Conservation (phyloP, 139 green algal genomes). For the Ettlia oleoabundans region DNA sequence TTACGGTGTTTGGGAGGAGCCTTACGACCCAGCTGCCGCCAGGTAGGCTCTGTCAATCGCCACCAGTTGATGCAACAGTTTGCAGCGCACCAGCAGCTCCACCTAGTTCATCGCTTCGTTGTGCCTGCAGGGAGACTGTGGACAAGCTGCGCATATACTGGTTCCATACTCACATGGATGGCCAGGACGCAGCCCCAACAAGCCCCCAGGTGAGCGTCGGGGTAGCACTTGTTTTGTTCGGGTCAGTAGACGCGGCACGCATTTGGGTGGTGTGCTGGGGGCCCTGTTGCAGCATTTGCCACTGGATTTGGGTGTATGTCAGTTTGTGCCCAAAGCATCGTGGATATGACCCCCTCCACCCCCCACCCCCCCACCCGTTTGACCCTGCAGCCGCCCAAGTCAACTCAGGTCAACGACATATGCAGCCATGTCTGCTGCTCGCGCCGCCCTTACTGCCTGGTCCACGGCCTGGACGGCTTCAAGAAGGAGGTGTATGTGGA, state of each 20-base stretch:
- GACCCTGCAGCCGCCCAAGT: not conserved
- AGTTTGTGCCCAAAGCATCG: too few species aligned
- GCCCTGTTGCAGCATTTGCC: too few species aligned
- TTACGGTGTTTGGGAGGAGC: slow-evolving; percentile 47
- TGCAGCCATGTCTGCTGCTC: slow-evolving; percentile 61
- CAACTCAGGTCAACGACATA: slow-evolving; percentile 32
- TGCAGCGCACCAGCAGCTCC: too few species aligned
- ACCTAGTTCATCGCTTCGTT: not conserved
- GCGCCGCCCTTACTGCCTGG: slow-evolving; percentile 55
- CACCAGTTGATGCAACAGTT: too few species aligned
- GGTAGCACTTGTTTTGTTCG: too few species aligned
- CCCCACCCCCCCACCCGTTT: too few species aligned
- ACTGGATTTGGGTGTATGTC: too few species aligned
- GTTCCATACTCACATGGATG: not conserved
- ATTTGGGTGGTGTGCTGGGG: too few species aligned
- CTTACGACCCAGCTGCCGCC: slow-evolving; percentile 28
- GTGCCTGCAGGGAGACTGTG: slow-evolving; percentile 9
- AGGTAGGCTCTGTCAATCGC: not conserved
- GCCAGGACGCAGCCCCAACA: not conserved
- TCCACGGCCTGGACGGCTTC: slow-evolving; percentile 39
- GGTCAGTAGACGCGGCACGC: too few species aligned
- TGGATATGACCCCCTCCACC: too few species aligned
- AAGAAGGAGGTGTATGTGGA: slow-evolving; percentile 37
- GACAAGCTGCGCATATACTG: slow-evolving; percentile 1
- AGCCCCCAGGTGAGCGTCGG: too few species aligned